Base-by-base conservation (phyloP, 305 asterid genomes). In the Salvia sclarea region DNA sequence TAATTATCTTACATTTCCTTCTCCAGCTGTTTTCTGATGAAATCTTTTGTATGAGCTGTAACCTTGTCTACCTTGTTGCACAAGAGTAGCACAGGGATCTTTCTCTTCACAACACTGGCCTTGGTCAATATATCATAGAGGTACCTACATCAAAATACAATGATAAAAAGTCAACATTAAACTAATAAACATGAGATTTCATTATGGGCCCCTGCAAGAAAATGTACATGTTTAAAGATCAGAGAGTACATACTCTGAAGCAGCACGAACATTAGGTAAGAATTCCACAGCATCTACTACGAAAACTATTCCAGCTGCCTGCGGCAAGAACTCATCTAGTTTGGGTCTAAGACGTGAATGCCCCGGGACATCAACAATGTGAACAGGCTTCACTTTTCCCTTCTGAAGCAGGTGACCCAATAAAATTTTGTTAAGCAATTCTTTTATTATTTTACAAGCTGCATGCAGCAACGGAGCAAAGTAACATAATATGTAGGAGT, bases 41-140 rank as follows among this genome's bases (percentile, higher is more conserved):
- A 93, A 41, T 90, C 97, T 79, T 84, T 79, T 20, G 97, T 77
- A 69, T 93, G 98, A 55, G 98, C 98, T 13, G 97, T 87, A 72
- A 87, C 87, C 75, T 88, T 90, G 72, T 93, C 98, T 78, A 90
- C 95, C 84, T 94, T 94, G 88, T 87, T 91, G 86, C 98, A 94
- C 54, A 91, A 80, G 54, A 94, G 73, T 25, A 91, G 76, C 58
- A 94, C 31, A 16, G 97, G 95, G 66, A 80, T 76, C 72, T 85
- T 90, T 64, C 70, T 84, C 89, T 90, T 87, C 75, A 87, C 92
- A 12, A 93, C 90, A 58, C 68, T 73, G 49, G 84, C 86, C 71
- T 84, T 83, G 31, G 97, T 93, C 82, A 93, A 72, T 58, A 93
- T 84, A 52, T 93, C 96, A 78, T 88, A 93, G 0, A 90, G 84